Evolutionary conservation across 2,329 filamentous ascomycete species (phyloP).

Genomic region (Aureobasidium sp.): DNA sequence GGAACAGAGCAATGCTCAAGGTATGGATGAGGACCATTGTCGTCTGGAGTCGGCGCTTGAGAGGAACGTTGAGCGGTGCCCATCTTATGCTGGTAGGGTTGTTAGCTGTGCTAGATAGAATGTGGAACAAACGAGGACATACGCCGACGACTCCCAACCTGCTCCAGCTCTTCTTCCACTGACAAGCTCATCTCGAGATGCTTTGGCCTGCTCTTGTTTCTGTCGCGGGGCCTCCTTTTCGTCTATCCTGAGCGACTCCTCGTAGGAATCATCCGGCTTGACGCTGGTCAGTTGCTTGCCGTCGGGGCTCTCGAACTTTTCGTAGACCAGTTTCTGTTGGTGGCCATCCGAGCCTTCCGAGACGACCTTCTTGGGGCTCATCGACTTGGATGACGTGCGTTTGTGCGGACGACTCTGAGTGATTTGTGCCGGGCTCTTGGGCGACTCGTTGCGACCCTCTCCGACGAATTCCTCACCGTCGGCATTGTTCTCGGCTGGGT

Average conservation of each 20-base stretch:
- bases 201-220: slow-evolving; percentile 20
- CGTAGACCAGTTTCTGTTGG: slow-evolving; percentile 32
- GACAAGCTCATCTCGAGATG: slow-evolving; percentile 38
- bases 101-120: slow-evolving; percentile 21
- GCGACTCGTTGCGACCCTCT: slow-evolving; percentile 23
- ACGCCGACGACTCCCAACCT: slow-evolving; percentile 43
- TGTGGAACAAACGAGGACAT: slow-evolving; percentile 28
- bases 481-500: slow-evolving; percentile 20
- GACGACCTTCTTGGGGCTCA: slow-evolving; percentile 16
- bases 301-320: slow-evolving; percentile 39
- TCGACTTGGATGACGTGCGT: slow-evolving; percentile 22
- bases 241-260: slow-evolving; percentile 31
- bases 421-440: slow-evolving; percentile 23
- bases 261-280: slow-evolving; percentile 34
- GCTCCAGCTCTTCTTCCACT: slow-evolving; percentile 48
- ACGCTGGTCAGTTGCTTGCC: slow-evolving; percentile 42
- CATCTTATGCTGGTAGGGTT: slow-evolving; percentile 57
- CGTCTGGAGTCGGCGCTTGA: slow-evolving; percentile 46
- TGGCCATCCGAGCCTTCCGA: slow-evolving; percentile 18
- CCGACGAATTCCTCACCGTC: slow-evolving; percentile 24
- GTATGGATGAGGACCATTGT: slow-evolving; percentile 44
- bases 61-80: slow-evolving; percentile 69
- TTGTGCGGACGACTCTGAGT: slow-evolving; percentile 26
- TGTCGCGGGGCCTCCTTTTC: slow-evolving; percentile 20
- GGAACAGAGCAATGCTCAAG: slow-evolving; percentile 41